A percentile compares a stretch with the other conserved stretches of the same genome.
These are phyloP conservation scores for Fusarium odoratissimum DNA, from an alignment of 2,329 filamentous ascomycete genomes.

Conservation along the genomic window DNA sequence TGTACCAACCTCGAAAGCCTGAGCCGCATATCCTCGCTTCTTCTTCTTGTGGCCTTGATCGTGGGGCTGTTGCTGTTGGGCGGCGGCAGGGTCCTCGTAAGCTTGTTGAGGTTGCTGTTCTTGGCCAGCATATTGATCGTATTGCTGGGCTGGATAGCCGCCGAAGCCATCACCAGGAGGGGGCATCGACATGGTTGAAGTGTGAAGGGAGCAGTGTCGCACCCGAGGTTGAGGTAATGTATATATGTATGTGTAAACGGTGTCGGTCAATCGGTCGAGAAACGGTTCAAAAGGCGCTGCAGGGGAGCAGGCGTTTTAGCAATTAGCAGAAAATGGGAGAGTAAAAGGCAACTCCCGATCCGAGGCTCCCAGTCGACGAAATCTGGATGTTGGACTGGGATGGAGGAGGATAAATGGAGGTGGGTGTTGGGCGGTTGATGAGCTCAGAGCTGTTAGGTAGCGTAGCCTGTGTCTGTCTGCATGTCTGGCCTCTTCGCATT, in stretches of 20 bases:
- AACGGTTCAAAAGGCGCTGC: constrained; percentile 20
- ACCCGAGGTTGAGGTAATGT: constrained; percentile 35
- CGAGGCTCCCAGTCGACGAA: constrained; percentile 40
- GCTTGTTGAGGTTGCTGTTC: constrained; percentile 56
- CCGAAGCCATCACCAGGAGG: constrained; percentile 63
- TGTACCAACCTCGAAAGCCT: constrained; percentile 91
- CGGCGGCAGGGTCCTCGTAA: constrained; percentile 50
- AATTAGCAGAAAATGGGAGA: constrained; percentile 3
- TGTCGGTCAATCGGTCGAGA: constrained; percentile 29
- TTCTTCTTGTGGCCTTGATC: constrained; percentile 74
- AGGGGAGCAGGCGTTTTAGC: constrained; percentile 12
- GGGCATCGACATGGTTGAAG: constrained; percentile 66
- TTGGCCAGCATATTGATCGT: constrained; percentile 60
- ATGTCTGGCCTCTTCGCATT: constrained; percentile 46
- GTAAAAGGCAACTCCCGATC: constrained; percentile 29
- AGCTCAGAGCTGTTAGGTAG: constrained; percentile 43
- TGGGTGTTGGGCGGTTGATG: constrained; percentile 37
- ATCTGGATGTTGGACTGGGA: constrained; percentile 36
- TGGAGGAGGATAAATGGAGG: constrained; percentile 31
- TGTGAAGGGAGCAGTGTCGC: constrained; percentile 45
- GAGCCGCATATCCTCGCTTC: constrained; percentile 93
- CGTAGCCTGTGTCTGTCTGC: constrained; percentile 11
- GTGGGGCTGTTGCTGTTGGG: constrained; percentile 42
- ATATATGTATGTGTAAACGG: constrained; percentile 16
- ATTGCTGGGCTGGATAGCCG: constrained; percentile 46